Evolutionary conservation across 2,329 filamentous ascomycete genomes (phyloP).

Genomic region (Diaporthe amygdali): DNA sequence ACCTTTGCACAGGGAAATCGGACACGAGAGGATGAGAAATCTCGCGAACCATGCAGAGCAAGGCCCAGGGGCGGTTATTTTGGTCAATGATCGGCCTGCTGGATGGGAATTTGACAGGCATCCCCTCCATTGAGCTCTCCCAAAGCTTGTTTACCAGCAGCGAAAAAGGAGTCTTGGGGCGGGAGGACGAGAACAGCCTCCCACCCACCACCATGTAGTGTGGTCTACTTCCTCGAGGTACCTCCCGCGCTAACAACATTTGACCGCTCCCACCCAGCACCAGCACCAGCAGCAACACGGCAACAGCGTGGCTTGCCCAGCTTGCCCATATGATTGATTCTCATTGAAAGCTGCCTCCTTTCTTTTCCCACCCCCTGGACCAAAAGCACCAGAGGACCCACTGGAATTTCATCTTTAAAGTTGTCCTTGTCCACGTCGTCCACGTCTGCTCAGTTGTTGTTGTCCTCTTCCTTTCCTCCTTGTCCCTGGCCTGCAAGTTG

Average conservation of each 20-base stretch:
- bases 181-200: slow-evolving; percentile 5
- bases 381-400: slow-evolving; percentile 16
- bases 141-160: background rate
- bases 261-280: background rate
- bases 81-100: slow-evolving; percentile 7
- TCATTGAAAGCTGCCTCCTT: slow-evolving; percentile 23
- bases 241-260: background rate
- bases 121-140: background rate
- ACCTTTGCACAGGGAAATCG: background rate
- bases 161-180: background rate
- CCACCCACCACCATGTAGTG: background rate
- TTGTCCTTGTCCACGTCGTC: slow-evolving; percentile 24
- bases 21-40: background rate
- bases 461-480: slow-evolving; percentile 14
- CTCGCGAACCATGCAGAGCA: background rate
- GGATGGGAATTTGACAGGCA: slow-evolving; percentile 13
- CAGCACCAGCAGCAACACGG: background rate
- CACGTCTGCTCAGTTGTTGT: slow-evolving; percentile 5
- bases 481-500: slow-evolving; percentile 14
- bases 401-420: slow-evolving; percentile 27
- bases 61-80: background rate
- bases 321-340: slow-evolving; percentile 14
- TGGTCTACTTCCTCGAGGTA: background rate
- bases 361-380: slow-evolving; percentile 21
- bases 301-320: slow-evolving; percentile 11